A percentile compares a stretch with the other conserved stretches of the same genome.
Conservation (phyloP, 2,329 filamentous ascomycete species). For the Colletotrichum sidae region DNA sequence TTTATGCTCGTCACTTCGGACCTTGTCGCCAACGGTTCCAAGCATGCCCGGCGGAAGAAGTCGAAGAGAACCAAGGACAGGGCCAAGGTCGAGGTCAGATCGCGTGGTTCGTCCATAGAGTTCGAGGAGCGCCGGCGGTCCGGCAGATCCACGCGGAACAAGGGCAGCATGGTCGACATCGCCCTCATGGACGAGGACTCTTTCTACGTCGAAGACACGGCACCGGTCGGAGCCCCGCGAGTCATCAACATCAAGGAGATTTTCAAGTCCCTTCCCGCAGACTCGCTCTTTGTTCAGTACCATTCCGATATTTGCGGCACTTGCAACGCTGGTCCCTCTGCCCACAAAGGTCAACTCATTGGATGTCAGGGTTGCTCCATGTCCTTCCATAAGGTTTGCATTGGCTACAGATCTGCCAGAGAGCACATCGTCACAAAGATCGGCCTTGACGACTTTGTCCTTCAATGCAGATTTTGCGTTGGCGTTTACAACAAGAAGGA, state of each 20-base stretch:
- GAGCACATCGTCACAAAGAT: constrained; percentile 95
- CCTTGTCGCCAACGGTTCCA: constrained; percentile 38
- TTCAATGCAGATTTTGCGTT: constrained; percentile 91
- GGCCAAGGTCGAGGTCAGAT: constrained; percentile 38
- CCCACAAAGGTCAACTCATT: constrained; percentile 76
- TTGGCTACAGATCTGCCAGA: constrained; percentile 77
- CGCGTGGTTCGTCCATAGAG: constrained; percentile 60
- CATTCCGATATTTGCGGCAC: constrained; percentile 80
- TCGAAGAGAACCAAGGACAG: constrained; percentile 39
- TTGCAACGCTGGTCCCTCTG: constrained; percentile 69
- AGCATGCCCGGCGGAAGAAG: constrained; percentile 30
- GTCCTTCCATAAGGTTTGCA: constrained; percentile 84
- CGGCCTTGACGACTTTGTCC: constrained; percentile 78
- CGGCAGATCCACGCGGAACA: constrained; percentile 57
- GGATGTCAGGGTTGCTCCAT: constrained; percentile 92
- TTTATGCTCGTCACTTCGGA: constrained; percentile 53
- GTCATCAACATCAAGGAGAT: constrained; percentile 76
- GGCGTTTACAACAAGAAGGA: constrained; percentile 77
- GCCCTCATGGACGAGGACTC: constrained; percentile 70
- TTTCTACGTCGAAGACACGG: constrained; percentile 62
- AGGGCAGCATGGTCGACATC: constrained; percentile 61
- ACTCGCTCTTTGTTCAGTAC: constrained; percentile 74
- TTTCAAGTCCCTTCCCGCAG: constrained; percentile 72
- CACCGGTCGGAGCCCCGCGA: constrained; percentile 59
- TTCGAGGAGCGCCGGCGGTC: constrained; percentile 64